Percentiles rank a stretch among this genome's conserved stretches.
phyloP scores from a whole-genome alignment of 1,284 basidiomycete species.

The Boletus austroedulis region DNA sequence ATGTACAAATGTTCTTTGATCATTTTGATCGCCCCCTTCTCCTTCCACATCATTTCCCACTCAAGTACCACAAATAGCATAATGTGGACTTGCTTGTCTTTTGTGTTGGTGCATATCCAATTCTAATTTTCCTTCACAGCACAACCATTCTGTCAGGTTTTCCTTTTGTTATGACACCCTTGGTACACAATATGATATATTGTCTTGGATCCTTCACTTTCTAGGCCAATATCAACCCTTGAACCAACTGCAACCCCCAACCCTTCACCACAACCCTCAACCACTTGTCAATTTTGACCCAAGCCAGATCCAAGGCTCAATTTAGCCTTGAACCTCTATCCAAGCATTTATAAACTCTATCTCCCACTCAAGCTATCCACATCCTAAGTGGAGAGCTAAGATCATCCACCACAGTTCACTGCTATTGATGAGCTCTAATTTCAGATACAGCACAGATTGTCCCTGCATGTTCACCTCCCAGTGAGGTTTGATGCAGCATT shows the following conservation, averaged over 20 bases:
- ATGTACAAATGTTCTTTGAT: background rate
- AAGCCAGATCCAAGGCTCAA: too few relatives aligned
- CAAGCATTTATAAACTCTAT: too few relatives aligned
- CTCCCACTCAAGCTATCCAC: background rate
- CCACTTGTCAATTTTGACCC: too few relatives aligned
- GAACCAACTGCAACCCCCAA: too few relatives aligned
- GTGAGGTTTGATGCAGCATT: too few relatives aligned
- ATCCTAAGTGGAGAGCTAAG: background rate
- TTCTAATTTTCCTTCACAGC: background rate
- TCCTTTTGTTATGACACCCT: background rate
- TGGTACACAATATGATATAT: too few relatives aligned
- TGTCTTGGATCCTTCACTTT: too few relatives aligned
- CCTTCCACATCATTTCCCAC: background rate
- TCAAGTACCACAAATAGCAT: background rate
- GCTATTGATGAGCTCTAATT: background rate
- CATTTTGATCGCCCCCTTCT: background rate
- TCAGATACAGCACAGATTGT: background rate
- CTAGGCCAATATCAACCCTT: too few relatives aligned
- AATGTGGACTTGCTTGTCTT: background rate
- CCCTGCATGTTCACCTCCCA: too few relatives aligned
- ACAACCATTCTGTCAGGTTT: background rate
- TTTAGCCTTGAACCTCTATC: too few relatives aligned
- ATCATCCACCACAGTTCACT: background rate
- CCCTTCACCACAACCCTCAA: too few relatives aligned
- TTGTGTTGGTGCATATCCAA: background rate